A percentile compares a stretch with the other conserved stretches of the same genome.
These are phyloP conservation scores for Mycena vitilis DNA, from an alignment of 768 basidiomycete species.

Conservation along the genomic window DNA sequence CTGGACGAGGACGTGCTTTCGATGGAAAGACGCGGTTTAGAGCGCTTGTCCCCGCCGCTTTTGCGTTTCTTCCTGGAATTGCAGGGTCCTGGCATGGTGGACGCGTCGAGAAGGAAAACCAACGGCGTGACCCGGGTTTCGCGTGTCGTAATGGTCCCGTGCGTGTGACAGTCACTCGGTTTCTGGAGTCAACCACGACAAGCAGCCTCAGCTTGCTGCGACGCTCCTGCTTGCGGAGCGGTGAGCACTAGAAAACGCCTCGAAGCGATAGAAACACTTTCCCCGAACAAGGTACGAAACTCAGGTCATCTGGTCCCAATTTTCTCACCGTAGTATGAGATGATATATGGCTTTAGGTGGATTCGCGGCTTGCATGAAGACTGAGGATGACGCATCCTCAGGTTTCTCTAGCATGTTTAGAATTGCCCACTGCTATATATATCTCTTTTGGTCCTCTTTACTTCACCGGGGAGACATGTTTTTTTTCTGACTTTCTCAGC, in stretches of 20 bases:
- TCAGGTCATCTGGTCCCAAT: background rate
- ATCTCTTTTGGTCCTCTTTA: no score
- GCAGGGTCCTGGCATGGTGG: slow-evolving; percentile 70
- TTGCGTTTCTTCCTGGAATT: slow-evolving; percentile 63
- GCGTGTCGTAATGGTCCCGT: slow-evolving; percentile 28
- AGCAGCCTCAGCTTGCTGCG: background rate
- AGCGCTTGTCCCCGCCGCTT: slow-evolving; percentile 48
- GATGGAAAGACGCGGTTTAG: slow-evolving; percentile 29
- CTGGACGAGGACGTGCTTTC: slow-evolving; percentile 26
- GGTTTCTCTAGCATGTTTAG: no score
- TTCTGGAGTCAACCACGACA: background rate
- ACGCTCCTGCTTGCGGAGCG: no score
- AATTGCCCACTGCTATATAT: no score
- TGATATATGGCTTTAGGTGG: no score
- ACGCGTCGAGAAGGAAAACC: slow-evolving; percentile 10
- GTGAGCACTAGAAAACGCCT: no score
- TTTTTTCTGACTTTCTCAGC: no score
- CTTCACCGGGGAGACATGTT: no score
- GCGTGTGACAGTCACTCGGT: slow-evolving; percentile 7
- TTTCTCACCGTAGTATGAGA: background rate
- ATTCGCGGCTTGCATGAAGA: background rate
- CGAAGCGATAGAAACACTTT: no score
- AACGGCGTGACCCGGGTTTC: slow-evolving; percentile 17
- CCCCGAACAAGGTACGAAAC: slow-evolving; percentile 9
- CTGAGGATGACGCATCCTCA: no score